These are phyloP conservation scores for Chiua sp. DNA, from an alignment of 1,284 basidiomycete genomes.

Conservation along the genomic window DNA sequence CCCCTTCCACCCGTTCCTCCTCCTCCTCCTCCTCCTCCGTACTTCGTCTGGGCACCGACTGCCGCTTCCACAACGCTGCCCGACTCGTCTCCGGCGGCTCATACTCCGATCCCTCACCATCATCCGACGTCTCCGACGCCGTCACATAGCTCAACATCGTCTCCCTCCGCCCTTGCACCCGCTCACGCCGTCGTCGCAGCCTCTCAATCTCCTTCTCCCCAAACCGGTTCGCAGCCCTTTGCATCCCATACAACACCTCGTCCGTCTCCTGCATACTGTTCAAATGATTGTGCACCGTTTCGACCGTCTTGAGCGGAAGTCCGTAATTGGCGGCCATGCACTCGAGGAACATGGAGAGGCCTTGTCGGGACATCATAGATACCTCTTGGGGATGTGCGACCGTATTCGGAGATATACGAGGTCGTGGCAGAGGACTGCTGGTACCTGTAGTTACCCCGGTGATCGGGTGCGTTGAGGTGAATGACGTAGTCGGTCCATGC, in stretches of 20 bases:
- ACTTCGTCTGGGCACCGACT: constrained; percentile 1
- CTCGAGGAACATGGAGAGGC: constrained; percentile 25
- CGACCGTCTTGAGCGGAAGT: constrained; percentile 24
- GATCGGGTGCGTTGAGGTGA: constrained; percentile 6
- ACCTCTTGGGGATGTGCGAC: constrained; percentile 21
- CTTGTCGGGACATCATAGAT: constrained; percentile 19
- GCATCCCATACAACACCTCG: constrained; percentile 32
- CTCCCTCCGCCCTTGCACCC: neutral
- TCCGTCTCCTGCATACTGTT: constrained; percentile 30
- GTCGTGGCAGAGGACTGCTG: neutral
- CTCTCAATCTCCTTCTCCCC: constrained; percentile 20
- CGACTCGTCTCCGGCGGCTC: constrained; percentile 35
- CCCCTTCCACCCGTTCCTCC: neutral
- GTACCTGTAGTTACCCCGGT: neutral
- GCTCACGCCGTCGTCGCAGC: neutral
- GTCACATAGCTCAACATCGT: constrained; percentile 15
- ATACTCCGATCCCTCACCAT: constrained; percentile 30
- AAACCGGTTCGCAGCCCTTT: constrained; percentile 28
- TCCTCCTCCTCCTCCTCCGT: neutral
- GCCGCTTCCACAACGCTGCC: constrained; percentile 34
- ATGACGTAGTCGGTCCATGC: neutral
- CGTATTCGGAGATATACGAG: neutral
- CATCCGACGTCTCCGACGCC: constrained; percentile 21
- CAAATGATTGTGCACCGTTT: constrained; percentile 29
- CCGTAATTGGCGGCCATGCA: constrained; percentile 34